Base-by-base conservation (phyloP, 1,284 basidiomycete genomes). In the Rhizoctonia solani region DNA sequence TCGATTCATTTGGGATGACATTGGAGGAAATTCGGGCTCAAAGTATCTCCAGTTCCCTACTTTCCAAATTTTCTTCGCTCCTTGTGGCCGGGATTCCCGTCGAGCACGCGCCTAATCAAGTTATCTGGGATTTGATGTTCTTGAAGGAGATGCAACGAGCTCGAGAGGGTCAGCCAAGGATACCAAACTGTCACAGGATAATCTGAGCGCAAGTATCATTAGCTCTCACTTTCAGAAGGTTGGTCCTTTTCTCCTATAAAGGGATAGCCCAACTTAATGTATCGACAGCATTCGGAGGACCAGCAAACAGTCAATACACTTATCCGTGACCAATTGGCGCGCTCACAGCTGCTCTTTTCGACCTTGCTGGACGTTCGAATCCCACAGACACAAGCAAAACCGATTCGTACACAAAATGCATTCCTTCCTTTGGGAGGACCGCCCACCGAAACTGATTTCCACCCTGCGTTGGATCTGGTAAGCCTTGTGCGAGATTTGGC, bases 391-490 rank as follows among this genome's bases (percentile, higher is more conserved):
- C 44, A 29, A 37, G 55, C 23, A n/a, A 32, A 25, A 73, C 66
- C 47, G 55, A 34, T 47, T 6, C 58, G 52, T 27, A 68, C 67
- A 27, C 39, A 69, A 53, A 68, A 70, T 34, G 16, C 49, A 13
- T 68, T 71, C 8, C 66, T 72, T 21, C 61, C 66, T 14, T 25
- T 71, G 25, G 72, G 71, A 4, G 50, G 66, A 47, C 82, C 83
- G 59, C 73, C 75, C 21, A 68, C 76, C 50, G 82, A 83, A 54
- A 77, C 81, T 67, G 78, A 80, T 42, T 82, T 82, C 72, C 77
- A 81, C 56, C 74, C 81, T 34, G 80, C 81, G 39, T 72, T 86
- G 32, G 81, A 84, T 66, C 72, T 85, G 42, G 84, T 82, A 85
- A 84, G 69, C 81, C 85, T 29, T 82, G 81, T 58, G 77, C 83